These are phyloP conservation scores for Phaffomyces opuntiae DNA, from an alignment of 805 yeast species.

Conservation along the genomic window DNA sequence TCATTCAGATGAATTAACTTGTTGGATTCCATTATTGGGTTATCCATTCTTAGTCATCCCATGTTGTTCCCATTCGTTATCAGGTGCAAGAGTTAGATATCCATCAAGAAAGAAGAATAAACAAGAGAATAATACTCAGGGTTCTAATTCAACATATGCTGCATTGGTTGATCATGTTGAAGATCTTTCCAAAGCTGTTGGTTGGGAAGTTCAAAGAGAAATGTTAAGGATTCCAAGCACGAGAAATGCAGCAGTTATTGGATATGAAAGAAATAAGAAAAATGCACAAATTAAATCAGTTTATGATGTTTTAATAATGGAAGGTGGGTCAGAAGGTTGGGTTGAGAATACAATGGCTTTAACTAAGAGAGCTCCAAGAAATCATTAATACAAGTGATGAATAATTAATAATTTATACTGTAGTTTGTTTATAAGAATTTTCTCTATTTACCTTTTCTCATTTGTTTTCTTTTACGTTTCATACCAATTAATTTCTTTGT, in stretches of 20 bases:
- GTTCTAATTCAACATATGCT: constrained; percentile 61
- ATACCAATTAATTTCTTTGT: constrained; percentile 59
- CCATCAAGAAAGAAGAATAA: constrained; percentile 32
- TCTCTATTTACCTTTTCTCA: not conserved
- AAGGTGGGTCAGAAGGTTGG: constrained; percentile 93
- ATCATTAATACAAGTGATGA: constrained; percentile 39
- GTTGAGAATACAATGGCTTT: constrained; percentile 70
- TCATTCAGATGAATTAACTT: constrained; percentile 90
- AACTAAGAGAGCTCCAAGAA: constrained; percentile 63
- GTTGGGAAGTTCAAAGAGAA: constrained; percentile 84
- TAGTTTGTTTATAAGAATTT: not conserved
- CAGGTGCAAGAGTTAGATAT: constrained; percentile 69
- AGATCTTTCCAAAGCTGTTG: constrained; percentile 54
- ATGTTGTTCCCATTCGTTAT: constrained; percentile 85
- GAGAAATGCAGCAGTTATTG: constrained; percentile 84
- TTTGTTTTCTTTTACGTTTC: constrained; percentile 60
- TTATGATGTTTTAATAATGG: constrained; percentile 57
- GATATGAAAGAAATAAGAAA: constrained; percentile 37
- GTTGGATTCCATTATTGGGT: constrained; percentile 89
- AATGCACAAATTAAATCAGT: constrained; percentile 29
- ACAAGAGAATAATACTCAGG: not conserved
- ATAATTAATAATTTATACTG: not conserved
- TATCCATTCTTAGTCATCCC: constrained; percentile 90
- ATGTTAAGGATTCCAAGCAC: constrained; percentile 92
- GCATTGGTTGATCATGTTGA: constrained; percentile 83